Percentiles rank a stretch among this genome's conserved stretches.
Conservation (phyloP, 495 filamentous ascomycete species). For the Penicillium longicatenatum region DNA sequence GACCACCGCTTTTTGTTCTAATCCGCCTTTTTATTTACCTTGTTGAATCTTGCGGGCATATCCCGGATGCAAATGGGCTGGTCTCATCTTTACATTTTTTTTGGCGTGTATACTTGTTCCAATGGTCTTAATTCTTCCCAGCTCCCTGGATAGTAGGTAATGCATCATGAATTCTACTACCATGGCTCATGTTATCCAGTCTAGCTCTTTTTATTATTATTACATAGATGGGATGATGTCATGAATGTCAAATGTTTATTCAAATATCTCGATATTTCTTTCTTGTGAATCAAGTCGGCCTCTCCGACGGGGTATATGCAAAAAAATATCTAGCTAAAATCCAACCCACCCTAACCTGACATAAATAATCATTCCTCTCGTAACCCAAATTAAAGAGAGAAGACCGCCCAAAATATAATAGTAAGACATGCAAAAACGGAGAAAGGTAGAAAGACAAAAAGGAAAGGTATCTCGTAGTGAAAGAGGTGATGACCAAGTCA, state of each 20-base stretch:
- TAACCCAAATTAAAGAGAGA: not conserved
- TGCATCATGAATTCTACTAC: not conserved
- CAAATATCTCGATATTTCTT: not conserved
- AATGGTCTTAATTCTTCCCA: conserved; percentile 9
- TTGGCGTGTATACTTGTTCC: conserved; percentile 12
- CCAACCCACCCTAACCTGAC: not conserved
- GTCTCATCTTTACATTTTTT: conserved; percentile 17
- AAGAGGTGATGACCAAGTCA: conserved; percentile 1
- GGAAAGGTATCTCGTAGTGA: not conserved
- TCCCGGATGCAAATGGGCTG: conserved; percentile 20
- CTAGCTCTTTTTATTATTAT: not conserved
- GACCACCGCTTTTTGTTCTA: not conserved
- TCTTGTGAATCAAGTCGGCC: not conserved
- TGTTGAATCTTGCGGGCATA: conserved; percentile 6
- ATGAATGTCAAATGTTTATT: not conserved
- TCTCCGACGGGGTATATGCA: conserved; percentile 6
- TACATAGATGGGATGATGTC: not conserved
- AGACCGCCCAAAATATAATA: not conserved
- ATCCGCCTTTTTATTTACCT: not conserved
- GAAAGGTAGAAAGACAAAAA: conserved; percentile 3
- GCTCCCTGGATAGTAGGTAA: conserved; percentile 3
- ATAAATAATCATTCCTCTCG: not conserved
- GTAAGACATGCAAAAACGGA: not conserved
- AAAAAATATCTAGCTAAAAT: conserved; percentile 1
- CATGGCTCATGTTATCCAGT: not conserved